Base-by-base conservation (phyloP, 345 rosid genomes). In the Litchi chinensis region DNA sequence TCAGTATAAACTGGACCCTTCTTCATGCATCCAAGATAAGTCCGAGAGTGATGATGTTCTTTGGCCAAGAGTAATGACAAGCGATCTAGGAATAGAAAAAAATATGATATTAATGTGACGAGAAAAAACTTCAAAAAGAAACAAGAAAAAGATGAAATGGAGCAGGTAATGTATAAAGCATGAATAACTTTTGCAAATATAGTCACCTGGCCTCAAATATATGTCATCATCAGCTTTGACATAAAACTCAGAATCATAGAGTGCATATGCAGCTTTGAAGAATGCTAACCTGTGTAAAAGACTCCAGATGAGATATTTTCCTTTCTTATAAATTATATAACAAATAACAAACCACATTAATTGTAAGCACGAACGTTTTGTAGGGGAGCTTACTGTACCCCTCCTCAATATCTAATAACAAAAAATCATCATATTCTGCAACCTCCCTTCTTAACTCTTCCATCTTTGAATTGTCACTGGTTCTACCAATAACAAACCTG, bases 221-320 rank as follows among this genome's bases (percentile, higher is more conserved):
- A 95, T 88, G 80, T 95, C 97, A 86, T 95, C 98, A 85, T 95
- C 98, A 69, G 97, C 98, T 87, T 95, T 95, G 39, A 95, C 97
- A 59, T 92, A 95, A 85, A 95, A 95, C 57, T 93, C 94, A 0
- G 98, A 82, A 85, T 93, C 97, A 83, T 77, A 95, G 63, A 95
- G 85, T 0, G 97, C 94, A 66, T 88, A 93, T 21, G 98, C 97
- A 40, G 93, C 98, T 84, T 88, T 95, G 66, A 95, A 93, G 90
- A 92, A 93, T 28, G 97, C 94, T 82, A 95, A 85, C 80, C 95
- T 92, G 95, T 68, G 75, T 56, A 28, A 68, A 6, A 44, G 37
- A 75, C 46, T 79, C 22, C 13, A 21, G 12, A 57, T 72, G 54
- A 79, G 76, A 75, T 18, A 32, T 50, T 24, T 10, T 13, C 26